Base-by-base conservation (phyloP, 352 stramenopile genomes). In the Phytophthora colocasiae region DNA sequence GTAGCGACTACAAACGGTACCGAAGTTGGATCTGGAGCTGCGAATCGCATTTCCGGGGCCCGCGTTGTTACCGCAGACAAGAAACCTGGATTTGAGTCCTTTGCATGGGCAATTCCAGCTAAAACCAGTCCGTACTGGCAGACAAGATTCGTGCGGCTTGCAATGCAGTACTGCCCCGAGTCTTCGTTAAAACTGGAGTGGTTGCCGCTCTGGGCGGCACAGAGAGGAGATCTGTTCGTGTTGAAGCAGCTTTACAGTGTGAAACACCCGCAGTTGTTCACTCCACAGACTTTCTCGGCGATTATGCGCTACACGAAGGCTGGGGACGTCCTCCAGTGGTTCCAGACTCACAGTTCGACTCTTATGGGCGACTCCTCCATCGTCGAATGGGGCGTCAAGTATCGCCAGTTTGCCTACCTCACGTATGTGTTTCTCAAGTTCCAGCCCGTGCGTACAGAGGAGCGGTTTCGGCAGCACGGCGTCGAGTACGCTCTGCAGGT, bases 231-330 rank as follows among this genome's bases (percentile, higher is more conserved):
- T 12, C 44, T 78, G 0, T 54, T 56, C 7, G 46, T 80, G 12
- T 39, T 83, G 8, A 58, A 74, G 45, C 36, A 47, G 14, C 53
- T 80, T 27, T 68, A 68, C 8, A 43, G 11, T 27, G 54, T 70
- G 6, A 60, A 71, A 15, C 68, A 78, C 47, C 53, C 75, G 7
- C 68, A 78, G 26, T 54, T 77, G n/a, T 83, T 71, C 56, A 74
- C 61, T 3, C 56, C 58, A 43, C 68, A 75, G 27, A 80, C 71
- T 5, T 76, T 73, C 9, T 48, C 38, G 8, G 71, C 71, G 1
- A 67, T 80, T 32, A 55, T 78, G 58, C 59, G 48, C 4, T 76
- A 80, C 44, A 77, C 75, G 6, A 83, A 76, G 32, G 52, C 60
- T 14, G 63, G 75, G 4, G 60, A 78, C 26, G 27, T 24, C 0